These are phyloP conservation scores for Rhynchospora pubera DNA, from an alignment of 176 grass and related monocot species.

Conservation along the genomic window DNA sequence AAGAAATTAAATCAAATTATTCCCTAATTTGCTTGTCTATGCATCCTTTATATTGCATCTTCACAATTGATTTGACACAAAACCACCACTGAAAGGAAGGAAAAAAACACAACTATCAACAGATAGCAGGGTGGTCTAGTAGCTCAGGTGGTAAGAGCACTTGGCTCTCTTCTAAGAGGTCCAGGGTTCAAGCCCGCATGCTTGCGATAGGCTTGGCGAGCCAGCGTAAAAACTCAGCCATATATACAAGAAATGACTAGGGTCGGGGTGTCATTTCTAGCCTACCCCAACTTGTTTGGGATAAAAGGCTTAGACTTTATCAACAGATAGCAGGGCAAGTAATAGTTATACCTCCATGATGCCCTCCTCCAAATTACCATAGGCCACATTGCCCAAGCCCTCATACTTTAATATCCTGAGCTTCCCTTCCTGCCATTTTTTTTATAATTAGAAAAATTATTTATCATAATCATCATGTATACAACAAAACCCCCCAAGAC, in stretches of 20 bases:
- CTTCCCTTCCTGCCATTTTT: slow-evolving; percentile 76
- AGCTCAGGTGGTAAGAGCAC: too few relatives aligned
- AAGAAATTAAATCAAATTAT: slow-evolving; percentile 11
- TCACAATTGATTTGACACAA: background rate
- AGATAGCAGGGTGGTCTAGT: background rate
- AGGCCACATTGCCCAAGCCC: slow-evolving; percentile 33
- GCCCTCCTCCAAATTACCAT: slow-evolving; percentile 20
- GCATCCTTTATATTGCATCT: background rate
- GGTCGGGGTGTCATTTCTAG: too few relatives aligned
- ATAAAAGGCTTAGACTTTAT: too few relatives aligned
- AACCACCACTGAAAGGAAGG: background rate
- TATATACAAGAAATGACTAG: too few relatives aligned
- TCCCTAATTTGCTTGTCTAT: slow-evolving; percentile 1
- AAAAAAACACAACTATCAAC: background rate
- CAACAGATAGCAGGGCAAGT: background rate
- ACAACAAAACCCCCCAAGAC: background rate
- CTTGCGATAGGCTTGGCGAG: too few relatives aligned
- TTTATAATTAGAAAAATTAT: background rate
- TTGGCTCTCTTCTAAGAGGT: too few relatives aligned
- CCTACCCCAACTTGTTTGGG: too few relatives aligned
- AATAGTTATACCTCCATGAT: slow-evolving; percentile 17
- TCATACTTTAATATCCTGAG: slow-evolving; percentile 88
- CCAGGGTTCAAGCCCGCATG: too few relatives aligned
- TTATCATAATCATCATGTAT: background rate
- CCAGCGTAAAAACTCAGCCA: too few relatives aligned